A percentile compares a stretch with the other conserved stretches of the same genome.
phyloP scores from a whole-genome alignment of 148 eudicot genomes.

The Polygonum maritimum region DNA sequence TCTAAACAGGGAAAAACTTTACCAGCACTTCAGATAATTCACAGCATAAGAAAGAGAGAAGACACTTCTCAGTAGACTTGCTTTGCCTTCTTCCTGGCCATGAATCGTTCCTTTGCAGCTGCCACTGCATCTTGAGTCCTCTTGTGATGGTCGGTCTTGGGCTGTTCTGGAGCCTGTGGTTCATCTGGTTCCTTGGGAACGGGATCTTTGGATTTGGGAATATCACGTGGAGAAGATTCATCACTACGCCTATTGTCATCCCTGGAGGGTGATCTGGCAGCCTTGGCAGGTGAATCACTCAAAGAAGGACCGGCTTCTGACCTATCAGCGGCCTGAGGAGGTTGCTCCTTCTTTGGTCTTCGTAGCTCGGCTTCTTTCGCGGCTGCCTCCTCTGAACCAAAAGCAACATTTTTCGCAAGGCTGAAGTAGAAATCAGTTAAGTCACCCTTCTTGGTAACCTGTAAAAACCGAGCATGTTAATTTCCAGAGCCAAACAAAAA shows the following conservation, averaged over 20 bases:
- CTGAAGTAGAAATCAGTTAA: slow-evolving; percentile 81
- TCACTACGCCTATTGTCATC: slow-evolving; percentile 9
- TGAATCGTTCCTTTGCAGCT: slow-evolving; percentile 75
- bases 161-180: slow-evolving; percentile 26
- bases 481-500: neutral
- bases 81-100: slow-evolving; percentile 82
- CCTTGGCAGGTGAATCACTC: slow-evolving; percentile 13
- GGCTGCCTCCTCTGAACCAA: slow-evolving; percentile 47
- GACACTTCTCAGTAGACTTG: slow-evolving; percentile 3
- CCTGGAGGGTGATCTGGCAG: slow-evolving; percentile 17
- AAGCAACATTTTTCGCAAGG: slow-evolving; percentile 66
- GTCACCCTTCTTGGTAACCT: slow-evolving; percentile 89
- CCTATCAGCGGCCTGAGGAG: slow-evolving; percentile 1
- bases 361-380: slow-evolving; percentile 11
- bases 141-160: slow-evolving; percentile 60
- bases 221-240: slow-evolving; percentile 17
- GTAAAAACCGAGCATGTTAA: slow-evolving; percentile 8
- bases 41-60: neutral
- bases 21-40: neutral
- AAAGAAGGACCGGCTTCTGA: slow-evolving; percentile 22
- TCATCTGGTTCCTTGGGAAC: slow-evolving; percentile 12
- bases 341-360: slow-evolving; percentile 21
- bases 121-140: slow-evolving; percentile 67
- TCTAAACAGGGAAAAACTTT: neutral
- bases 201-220: slow-evolving; percentile 1